Conservation (phyloP, 352 stramenopile genomes). For the Pythium guiyangense region DNA sequence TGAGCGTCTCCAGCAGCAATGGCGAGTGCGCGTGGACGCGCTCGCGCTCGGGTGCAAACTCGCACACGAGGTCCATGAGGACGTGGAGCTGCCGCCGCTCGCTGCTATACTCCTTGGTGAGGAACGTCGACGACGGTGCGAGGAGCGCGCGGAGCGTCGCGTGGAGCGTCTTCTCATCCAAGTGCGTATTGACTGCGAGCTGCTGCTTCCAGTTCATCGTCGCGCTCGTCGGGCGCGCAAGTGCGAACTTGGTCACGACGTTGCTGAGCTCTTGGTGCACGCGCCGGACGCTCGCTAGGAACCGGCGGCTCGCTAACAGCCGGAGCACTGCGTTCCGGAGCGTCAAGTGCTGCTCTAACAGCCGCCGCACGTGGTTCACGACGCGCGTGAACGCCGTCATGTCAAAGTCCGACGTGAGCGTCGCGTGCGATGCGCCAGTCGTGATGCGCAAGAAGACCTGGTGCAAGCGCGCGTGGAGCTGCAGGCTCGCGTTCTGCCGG, state of each 20-base stretch:
- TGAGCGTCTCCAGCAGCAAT: conserved; percentile 53
- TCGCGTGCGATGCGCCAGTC: conserved; percentile 20
- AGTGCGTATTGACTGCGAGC: conserved; percentile 35
- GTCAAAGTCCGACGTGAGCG: conserved; percentile 20
- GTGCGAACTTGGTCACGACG: conserved; percentile 21
- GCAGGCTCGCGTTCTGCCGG: conserved; percentile 33
- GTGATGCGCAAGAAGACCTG: conserved; percentile 43
- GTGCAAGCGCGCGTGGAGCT: conserved; percentile 43
- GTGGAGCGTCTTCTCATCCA: conserved; percentile 56
- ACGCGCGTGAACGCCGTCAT: conserved; percentile 36
- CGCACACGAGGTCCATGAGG: conserved; percentile 49
- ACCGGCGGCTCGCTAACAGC: conserved; percentile 33
- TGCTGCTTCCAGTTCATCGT: conserved; percentile 46
- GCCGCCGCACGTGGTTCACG: conserved; percentile 34
- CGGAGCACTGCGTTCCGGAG: conserved; percentile 32
- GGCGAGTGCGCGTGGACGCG: conserved; percentile 29
- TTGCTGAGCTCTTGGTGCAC: conserved; percentile 39
- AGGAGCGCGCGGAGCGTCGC: conserved; percentile 50
- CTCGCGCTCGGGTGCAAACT: conserved; percentile 35
- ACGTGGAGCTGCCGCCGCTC: conserved; percentile 51
- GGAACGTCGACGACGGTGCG: conserved; percentile 50
- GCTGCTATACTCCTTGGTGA: conserved; percentile 44
- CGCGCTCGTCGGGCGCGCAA: conserved; percentile 24
- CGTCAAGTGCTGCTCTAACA: conserved; percentile 37
- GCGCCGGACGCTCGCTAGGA: conserved; percentile 29